Conservation (phyloP, 2,329 filamentous ascomycete genomes). For the Neopestalotiopsis sp. region DNA sequence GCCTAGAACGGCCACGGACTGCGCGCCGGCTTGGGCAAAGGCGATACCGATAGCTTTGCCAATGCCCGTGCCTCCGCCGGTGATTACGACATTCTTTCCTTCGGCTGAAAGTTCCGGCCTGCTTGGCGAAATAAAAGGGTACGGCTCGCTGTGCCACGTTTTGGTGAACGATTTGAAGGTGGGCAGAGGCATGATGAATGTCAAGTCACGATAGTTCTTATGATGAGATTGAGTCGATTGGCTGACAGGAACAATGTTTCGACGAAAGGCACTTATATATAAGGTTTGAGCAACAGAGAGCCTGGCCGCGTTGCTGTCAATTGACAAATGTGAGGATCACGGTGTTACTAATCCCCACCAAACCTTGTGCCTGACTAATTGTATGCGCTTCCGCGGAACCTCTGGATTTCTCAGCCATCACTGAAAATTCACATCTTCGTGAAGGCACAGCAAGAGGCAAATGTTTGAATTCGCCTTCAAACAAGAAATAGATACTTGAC, state of each 20-base stretch:
- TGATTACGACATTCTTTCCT: slow-evolving; percentile 47
- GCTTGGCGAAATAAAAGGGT: slow-evolving; percentile 44
- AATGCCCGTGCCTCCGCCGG: slow-evolving; percentile 51
- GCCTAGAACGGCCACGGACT: slow-evolving; percentile 49
- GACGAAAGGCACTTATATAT: not conserved
- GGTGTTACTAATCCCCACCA: not conserved
- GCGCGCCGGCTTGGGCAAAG: slow-evolving; percentile 51
- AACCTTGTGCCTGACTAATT: not conserved
- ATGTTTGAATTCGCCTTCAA: no score
- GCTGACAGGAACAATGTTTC: no score
- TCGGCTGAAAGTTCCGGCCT: slow-evolving; percentile 44
- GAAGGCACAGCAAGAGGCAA: not conserved
- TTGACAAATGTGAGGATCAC: not conserved
- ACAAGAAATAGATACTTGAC: no score
- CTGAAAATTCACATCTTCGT: not conserved
- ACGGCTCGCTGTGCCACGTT: slow-evolving; percentile 40
- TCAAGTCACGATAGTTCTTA: not conserved
- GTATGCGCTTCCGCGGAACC: not conserved
- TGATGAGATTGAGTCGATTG: not conserved
- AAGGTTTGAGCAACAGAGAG: not conserved
- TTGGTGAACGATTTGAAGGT: slow-evolving; percentile 40
- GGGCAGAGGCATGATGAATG: not conserved
- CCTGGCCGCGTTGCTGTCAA: not conserved
- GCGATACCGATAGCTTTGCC: slow-evolving; percentile 45
- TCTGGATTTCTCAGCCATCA: not conserved